phyloP scores from a whole-genome alignment of 805 yeast species.

The Yarrowia sp. region DNA sequence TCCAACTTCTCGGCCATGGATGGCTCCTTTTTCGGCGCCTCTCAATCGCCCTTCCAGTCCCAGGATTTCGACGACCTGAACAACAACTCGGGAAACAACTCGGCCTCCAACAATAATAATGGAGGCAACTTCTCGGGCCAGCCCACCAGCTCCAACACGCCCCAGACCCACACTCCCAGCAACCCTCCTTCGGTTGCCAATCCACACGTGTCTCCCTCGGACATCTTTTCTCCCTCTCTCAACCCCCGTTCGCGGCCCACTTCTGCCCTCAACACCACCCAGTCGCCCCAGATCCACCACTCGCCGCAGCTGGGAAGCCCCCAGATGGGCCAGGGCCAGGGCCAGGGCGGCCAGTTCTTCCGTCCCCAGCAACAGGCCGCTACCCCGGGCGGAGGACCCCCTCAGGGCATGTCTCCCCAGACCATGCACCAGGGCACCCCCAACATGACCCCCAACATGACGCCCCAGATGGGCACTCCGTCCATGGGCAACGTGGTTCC shows the following conservation, averaged over 20 bases:
- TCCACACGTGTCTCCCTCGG: conserved; percentile 32
- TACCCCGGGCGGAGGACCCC: conserved; percentile 1
- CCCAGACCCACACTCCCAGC: conserved; percentile 33
- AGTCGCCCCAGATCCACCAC: conserved; percentile 35
- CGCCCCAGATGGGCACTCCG: too few species aligned
- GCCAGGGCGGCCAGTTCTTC: conserved; percentile 30
- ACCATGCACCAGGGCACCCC: conserved; percentile 26
- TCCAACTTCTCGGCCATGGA: conserved; percentile 36
- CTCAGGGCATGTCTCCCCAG: conserved; percentile 18
- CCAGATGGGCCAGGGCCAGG: conserved; percentile 18
- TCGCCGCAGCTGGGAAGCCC: conserved; percentile 37
- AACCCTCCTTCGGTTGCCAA: background rate
- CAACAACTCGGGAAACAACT: background rate
- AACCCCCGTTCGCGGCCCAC: conserved; percentile 34
- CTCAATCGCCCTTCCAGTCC: conserved; percentile 34
- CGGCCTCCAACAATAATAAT: background rate
- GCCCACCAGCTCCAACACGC: conserved; percentile 29
- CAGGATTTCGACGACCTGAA: conserved; percentile 36
- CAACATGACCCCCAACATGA: background rate
- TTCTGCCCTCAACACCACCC: conserved; percentile 26
- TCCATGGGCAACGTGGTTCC: too few species aligned
- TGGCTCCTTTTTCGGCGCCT: conserved; percentile 34
- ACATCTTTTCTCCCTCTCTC: conserved; percentile 33
- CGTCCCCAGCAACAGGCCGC: conserved; percentile 14
- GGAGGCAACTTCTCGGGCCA: conserved; percentile 22